phyloP scores from a whole-genome alignment of 805 yeast genomes.

The Tetrapisispora arboricola region DNA sequence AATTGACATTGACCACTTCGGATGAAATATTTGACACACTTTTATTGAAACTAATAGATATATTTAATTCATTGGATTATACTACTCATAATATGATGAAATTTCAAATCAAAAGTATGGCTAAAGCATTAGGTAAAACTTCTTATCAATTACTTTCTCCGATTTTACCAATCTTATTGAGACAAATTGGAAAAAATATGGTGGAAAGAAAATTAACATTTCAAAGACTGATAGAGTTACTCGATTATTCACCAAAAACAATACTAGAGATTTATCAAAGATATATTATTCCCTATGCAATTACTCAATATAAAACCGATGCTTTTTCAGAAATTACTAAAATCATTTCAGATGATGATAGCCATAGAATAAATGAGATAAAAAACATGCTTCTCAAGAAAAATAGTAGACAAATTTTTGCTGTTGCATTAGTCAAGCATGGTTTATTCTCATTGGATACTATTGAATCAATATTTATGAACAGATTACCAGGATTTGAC shows the following conservation, averaged over 20 bases:
- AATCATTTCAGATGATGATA: conserved; percentile 20
- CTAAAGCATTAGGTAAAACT: conserved; percentile 46
- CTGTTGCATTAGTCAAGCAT: conserved; percentile 27
- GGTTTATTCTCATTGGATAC: conserved; percentile 25
- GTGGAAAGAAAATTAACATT: conserved; percentile 44
- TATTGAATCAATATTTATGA: conserved; percentile 22
- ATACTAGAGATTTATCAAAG: conserved; percentile 61
- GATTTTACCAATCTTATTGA: conserved; percentile 61
- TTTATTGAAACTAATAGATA: conserved; percentile 53
- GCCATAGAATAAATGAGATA: conserved; percentile 11
- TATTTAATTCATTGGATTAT: conserved; percentile 53
- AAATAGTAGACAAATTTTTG: conserved; percentile 28
- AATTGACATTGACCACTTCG: conserved; percentile 47
- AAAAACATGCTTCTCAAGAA: conserved; percentile 17
- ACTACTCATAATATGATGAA: conserved; percentile 57
- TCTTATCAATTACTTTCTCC: conserved; percentile 78
- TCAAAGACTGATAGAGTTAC: conserved; percentile 48
- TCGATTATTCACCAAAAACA: conserved; percentile 50
- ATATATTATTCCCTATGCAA: conserved; percentile 66
- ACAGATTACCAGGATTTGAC: conserved; percentile 24
- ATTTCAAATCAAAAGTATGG: conserved; percentile 49
- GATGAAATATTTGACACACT: conserved; percentile 64
- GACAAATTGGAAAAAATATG: conserved; percentile 47
- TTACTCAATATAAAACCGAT: conserved; percentile 55
- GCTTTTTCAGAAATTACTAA: conserved; percentile 34